Evolutionary conservation across 2,329 filamentous ascomycete genomes (phyloP).

Genomic region (Colletotrichum brevisporum): DNA sequence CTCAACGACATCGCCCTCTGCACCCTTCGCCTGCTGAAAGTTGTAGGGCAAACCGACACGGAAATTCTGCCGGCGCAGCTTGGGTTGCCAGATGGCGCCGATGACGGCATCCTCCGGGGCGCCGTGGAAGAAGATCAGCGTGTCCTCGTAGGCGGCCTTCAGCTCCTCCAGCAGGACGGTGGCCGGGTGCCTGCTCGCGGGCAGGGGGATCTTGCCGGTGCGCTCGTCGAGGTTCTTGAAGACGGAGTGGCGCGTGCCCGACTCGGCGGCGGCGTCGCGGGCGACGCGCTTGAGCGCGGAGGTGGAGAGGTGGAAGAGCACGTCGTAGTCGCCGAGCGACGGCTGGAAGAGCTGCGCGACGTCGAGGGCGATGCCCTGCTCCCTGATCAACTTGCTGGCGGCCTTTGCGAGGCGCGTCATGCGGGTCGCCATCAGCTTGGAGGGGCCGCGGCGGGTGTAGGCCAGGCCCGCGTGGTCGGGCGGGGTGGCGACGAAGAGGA

Average conservation of each 20-base stretch:
- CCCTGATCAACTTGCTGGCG: constrained; percentile 73
- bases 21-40: constrained; percentile 54
- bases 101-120: constrained; percentile 67
- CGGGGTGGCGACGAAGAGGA: constrained; percentile 85
- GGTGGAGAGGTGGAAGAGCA: constrained; percentile 80
- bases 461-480: constrained; percentile 83
- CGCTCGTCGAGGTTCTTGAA: constrained; percentile 87
- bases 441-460: constrained; percentile 81
- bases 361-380: constrained; percentile 67
- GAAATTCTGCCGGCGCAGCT: constrained; percentile 71
- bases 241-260: constrained; percentile 58
- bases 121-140: constrained; percentile 86
- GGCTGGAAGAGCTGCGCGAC: constrained; percentile 78
- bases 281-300: constrained; percentile 62
- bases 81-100: constrained; percentile 72
- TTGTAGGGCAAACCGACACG: constrained; percentile 79
- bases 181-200: constrained; percentile 72
- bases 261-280: constrained; percentile 54
- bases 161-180: constrained; percentile 78
- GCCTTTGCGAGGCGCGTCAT: constrained; percentile 87
- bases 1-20: constrained; percentile 65
- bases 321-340: constrained; percentile 84
- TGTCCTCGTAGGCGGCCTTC: constrained; percentile 74
- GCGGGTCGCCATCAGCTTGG: constrained; percentile 86
- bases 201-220: constrained; percentile 58